Evolutionary conservation across 495 filamentous ascomycete species (phyloP).

Genomic region (Neurospora sp.): DNA sequence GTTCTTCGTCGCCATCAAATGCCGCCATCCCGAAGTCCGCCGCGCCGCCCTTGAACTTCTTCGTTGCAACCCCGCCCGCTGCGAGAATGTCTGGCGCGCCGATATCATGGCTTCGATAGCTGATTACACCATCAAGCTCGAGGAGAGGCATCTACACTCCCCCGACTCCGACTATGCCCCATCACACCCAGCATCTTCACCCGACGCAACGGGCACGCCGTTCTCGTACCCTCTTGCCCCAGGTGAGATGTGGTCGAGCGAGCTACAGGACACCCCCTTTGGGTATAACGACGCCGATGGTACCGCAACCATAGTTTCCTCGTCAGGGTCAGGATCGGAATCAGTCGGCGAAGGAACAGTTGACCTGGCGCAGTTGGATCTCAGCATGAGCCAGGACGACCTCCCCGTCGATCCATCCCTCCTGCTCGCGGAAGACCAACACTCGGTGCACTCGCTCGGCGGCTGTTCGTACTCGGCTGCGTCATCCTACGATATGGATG

Average conservation of each 20-base stretch:
- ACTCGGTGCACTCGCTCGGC: conserved; percentile 14
- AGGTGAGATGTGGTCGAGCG: conserved; percentile 7
- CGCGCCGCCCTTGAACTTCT: conserved; percentile 31
- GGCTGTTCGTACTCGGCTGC: conserved; percentile 10
- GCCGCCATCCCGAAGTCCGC: conserved; percentile 34
- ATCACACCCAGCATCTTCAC: conserved; percentile 8
- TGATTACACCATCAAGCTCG: conserved; percentile 19
- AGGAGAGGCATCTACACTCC: conserved; percentile 19
- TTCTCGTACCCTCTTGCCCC: conserved; percentile 3
- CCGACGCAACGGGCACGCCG: neutral
- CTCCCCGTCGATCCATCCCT: conserved; percentile 19
- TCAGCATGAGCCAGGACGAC: conserved; percentile 2
- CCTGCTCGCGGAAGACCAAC: conserved; percentile 9
- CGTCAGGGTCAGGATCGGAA: neutral
- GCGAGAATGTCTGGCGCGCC: conserved; percentile 32
- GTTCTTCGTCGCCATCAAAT: conserved; percentile 41
- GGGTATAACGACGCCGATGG: neutral
- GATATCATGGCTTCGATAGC: conserved; percentile 26
- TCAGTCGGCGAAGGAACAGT: neutral
- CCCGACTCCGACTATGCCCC: neutral
- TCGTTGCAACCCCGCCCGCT: conserved; percentile 19
- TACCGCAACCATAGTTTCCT: neutral
- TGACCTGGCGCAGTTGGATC: neutral
- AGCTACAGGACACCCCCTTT: conserved; percentile 3
- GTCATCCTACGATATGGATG: conserved; percentile 13